A percentile compares a stretch with the other conserved stretches of the same genome.
Evolutionary conservation across 2,329 filamentous ascomycete genomes (phyloP).

Genomic region (Sclerotinia sclerotiorum): DNA sequence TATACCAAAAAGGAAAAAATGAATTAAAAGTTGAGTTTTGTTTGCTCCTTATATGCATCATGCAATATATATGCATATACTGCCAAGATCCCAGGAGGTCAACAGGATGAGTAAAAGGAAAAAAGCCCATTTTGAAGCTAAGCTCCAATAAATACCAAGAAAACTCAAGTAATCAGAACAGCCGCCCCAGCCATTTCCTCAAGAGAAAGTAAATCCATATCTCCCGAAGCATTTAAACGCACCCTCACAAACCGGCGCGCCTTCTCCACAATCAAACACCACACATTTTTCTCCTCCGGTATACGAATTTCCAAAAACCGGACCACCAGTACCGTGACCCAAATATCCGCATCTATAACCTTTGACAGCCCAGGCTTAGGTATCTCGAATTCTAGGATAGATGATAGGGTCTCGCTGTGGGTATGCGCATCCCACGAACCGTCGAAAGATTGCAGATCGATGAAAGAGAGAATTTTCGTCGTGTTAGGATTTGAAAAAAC

Average conservation of each 20-base stretch:
- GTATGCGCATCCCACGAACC: not conserved
- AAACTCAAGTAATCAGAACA: not conserved
- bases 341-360: not conserved
- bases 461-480: not conserved
- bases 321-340: constrained; percentile 11
- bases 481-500: not conserved
- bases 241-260: not conserved
- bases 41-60: no score
- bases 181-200: constrained; percentile 2
- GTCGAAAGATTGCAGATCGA: constrained; percentile 11
- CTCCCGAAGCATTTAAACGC: not conserved
- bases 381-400: not conserved
- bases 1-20: no score
- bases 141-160: not conserved
- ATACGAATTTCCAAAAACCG: not conserved
- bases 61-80: no score
- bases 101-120: not conserved
- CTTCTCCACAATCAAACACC: constrained; percentile 5
- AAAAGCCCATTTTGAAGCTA: not conserved
- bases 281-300: constrained; percentile 10
- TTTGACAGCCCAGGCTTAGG: not conserved
- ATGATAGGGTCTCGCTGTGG: not conserved
- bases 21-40: no score
- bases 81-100: no score
- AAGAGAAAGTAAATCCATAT: constrained; percentile 2